A percentile compares a stretch with the other conserved stretches of the same genome.
Conservation (phyloP, 225 moss, liverwort and hornwort genomes). For the Ulota crispa region DNA sequence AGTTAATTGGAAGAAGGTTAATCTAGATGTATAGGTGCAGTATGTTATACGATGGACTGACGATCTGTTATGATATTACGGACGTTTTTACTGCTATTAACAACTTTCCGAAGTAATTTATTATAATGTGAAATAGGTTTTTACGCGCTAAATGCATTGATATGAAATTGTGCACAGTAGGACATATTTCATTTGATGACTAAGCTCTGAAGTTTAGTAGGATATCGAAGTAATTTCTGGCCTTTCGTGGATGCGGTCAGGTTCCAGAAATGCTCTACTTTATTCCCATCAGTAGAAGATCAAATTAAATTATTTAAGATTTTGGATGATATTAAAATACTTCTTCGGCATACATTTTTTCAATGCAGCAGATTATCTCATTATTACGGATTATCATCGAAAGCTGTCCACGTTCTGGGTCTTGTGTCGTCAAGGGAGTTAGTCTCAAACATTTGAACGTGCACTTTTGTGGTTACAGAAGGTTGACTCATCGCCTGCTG, state of each 20-base stretch:
- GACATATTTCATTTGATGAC: not conserved
- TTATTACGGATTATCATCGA: not conserved
- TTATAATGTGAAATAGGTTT: not conserved
- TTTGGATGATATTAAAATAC: not conserved
- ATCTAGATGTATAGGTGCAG: not conserved
- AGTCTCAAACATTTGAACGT: not conserved
- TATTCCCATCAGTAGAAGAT: not conserved
- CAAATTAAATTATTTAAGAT: not conserved
- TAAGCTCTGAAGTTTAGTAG: not conserved
- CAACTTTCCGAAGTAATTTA: not conserved
- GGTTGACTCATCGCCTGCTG: constrained; percentile 33
- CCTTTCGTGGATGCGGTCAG: not conserved
- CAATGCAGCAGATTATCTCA: not conserved
- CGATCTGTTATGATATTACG: not conserved
- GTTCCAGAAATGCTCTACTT: constrained; percentile 4
- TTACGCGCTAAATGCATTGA: not conserved
- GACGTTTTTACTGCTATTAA: not conserved
- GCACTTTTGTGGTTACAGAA: constrained; percentile 35
- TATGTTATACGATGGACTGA: not conserved
- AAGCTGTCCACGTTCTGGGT: not conserved
- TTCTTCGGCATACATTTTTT: not conserved
- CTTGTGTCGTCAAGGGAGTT: not conserved
- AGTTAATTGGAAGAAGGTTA: not conserved
- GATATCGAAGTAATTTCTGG: not conserved
- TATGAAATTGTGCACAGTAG: not conserved